Conservation (phyloP, 495 filamentous ascomycete species). For the Pseudoneurospora amorphoporcata region DNA sequence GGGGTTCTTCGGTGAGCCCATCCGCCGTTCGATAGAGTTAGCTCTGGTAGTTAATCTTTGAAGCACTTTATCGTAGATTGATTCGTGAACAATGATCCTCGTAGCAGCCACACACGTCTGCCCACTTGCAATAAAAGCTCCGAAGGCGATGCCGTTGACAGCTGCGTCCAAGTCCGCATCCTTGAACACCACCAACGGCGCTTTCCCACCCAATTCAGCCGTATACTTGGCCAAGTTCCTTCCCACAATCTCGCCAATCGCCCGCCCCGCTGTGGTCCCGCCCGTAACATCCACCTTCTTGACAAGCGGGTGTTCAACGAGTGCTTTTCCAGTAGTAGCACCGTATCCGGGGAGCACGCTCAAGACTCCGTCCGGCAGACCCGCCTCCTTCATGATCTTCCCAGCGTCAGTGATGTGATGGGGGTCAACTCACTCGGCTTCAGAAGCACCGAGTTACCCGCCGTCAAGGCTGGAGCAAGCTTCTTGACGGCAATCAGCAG, state of each 20-base stretch:
- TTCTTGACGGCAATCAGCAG: slow-evolving; percentile 56
- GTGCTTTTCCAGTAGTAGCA: slow-evolving; percentile 38
- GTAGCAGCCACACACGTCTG: slow-evolving; percentile 55
- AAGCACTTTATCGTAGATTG: slow-evolving; percentile 31
- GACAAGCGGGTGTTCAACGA: slow-evolving; percentile 42
- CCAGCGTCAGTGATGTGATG: slow-evolving; percentile 44
- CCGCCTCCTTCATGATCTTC: slow-evolving; percentile 40
- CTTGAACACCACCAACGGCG: slow-evolving; percentile 45
- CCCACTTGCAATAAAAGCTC: slow-evolving; percentile 49
- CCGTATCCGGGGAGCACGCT: slow-evolving; percentile 49
- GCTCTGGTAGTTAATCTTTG: slow-evolving; percentile 27
- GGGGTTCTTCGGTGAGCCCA: slow-evolving; percentile 40
- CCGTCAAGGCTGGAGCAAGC: slow-evolving; percentile 48
- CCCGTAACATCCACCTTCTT: slow-evolving; percentile 56
- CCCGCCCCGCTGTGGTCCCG: slow-evolving; percentile 36
- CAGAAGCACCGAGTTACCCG: slow-evolving; percentile 51
- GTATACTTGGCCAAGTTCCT: slow-evolving; percentile 45
- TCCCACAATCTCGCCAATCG: slow-evolving; percentile 37
- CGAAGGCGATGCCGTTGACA: slow-evolving; percentile 49
- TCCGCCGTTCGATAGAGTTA: slow-evolving; percentile 29
- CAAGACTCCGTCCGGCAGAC: slow-evolving; percentile 46
- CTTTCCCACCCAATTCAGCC: slow-evolving; percentile 52
- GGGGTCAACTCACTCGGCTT: slow-evolving; percentile 55
- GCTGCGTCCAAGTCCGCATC: slow-evolving; percentile 40
- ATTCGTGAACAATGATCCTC: slow-evolving; percentile 44